Evolutionary conservation across 352 stramenopile species (phyloP), one percentile per base, ranked within the genome.

Genomic region (Pythium chondricola): DNA sequence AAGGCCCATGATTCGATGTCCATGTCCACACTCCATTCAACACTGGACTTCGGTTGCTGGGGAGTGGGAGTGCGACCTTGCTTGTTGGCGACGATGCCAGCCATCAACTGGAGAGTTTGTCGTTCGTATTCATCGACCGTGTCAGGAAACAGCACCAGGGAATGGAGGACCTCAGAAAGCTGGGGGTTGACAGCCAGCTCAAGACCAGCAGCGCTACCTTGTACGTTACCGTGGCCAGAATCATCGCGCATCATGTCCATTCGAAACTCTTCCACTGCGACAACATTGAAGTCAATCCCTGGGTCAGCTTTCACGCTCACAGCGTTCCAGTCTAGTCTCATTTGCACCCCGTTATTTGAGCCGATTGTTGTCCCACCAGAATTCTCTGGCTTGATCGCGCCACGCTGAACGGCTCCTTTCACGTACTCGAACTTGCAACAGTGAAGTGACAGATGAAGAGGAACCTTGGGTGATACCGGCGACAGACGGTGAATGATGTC

Each of bases 71-170:
- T n/a, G 3, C 21, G 30, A 7, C 17, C 17, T 9, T 26, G 20
- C 17, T 48, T 43, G 9, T 33, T 16, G 14, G 39, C 37, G 4
- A 52, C 50, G 6, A 37, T 32, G 8, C 60, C 57, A 14, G 37
- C 25, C 49, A 65, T 56, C 8, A 57, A 17, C 3, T 43, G 45
- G 29, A 54, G 11, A 5, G 46, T 44, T 4, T 17, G n/a, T 4
- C 37, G 33, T 20, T 59, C 44, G 21, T 47, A 58, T 10, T 61
- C 47, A 8, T 61, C 51, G 4, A 61, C 22, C 2, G 44, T 16
- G 20, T 65, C 58, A 2, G 58, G 45, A 39, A 65, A 65, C 1
- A 51, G 9, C 0, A 57, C 41, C 24, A 65, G 27, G 5, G 58
- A 65, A 17, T 61, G 51, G 0, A 60, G 30, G 2, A 54, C 46